Evolutionary conservation across 176 grass and related monocot species (phyloP), one percentile per base, ranked within the genome.

Genomic region (sorghum (Sorghum bicolor)): DNA sequence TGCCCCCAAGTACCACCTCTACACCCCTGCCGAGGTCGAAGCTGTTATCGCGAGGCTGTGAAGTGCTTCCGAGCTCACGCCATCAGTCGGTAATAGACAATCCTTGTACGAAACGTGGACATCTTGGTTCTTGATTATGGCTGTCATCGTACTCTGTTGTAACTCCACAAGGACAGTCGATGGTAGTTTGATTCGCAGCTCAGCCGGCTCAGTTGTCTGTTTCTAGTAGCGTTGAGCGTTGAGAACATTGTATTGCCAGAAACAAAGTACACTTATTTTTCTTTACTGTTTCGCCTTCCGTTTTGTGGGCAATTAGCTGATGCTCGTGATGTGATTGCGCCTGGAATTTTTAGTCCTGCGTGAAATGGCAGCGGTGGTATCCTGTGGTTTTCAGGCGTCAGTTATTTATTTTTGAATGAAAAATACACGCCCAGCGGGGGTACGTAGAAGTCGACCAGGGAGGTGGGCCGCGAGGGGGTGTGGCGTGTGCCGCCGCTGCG

Each of bases 1-100:
- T 14, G 79, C 80, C 25, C 94, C 94, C 5, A 86, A 30, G 66
- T 93, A 96, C 87, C 94, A 96, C 83, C 84, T 96, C 40, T 96
- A 96, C 81, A 87, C 86, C 53, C 91, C 94, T 44, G 43, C 91
- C 0, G 94, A 96, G 72, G 94, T 96, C 0, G 94, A 93, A 78
- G 89, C 89, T 19, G 91, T 93, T 48, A 96, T 96, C 29, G 57
- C 81, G 9, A 79, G 91, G 80, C 70, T 96, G 73, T 93, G 83
- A 96, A 67, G 53, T 2, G 2, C 32, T 57, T 12, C 10, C 3
- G 1, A 25, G 39, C 11, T 71, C 32, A 4, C 9, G 48, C 52
- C 48, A 26, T 45, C 24, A 9, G 15, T 58, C 19, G 11, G 57
- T 61, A 26, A 61, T 11, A 25, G 55, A 4, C 32, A 31, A 10